Percentiles rank a stretch among this genome's conserved stretches.
Conservation (phyloP, 257 asterid species). For the Lycium ferocissimum region DNA sequence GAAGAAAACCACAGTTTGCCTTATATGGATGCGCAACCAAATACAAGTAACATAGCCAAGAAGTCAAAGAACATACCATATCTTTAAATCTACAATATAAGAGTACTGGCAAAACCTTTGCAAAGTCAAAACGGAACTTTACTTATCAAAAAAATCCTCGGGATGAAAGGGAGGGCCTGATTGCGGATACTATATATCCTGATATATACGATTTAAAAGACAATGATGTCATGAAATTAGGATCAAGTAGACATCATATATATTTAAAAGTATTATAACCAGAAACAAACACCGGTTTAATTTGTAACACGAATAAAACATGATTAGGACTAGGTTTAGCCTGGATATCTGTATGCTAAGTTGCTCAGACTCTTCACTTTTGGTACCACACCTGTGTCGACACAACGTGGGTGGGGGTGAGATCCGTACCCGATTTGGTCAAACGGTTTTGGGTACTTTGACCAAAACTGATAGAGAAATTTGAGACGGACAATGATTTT, state of each 20-base stretch:
- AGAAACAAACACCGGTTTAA: constrained; percentile 8
- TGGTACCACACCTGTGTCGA: too few relatives aligned
- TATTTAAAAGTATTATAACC: background rate
- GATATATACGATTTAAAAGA: background rate
- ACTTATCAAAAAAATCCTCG: background rate
- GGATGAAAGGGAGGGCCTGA: background rate
- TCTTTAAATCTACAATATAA: background rate
- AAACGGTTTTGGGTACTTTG: too few relatives aligned
- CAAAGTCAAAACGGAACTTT: background rate
- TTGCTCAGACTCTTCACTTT: too few relatives aligned
- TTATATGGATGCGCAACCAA: background rate
- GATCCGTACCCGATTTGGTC: too few relatives aligned
- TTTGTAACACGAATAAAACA: background rate
- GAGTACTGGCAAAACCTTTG: constrained; percentile 11
- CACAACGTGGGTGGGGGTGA: too few relatives aligned
- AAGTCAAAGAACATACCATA: constrained; percentile 7
- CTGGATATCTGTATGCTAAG: background rate
- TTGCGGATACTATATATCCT: constrained; percentile 1
- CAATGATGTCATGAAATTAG: constrained; percentile 18
- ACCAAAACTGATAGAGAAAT: too few relatives aligned
- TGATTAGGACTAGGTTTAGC: constrained; percentile 9
- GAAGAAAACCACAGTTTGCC: background rate
- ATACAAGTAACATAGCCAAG: constrained; percentile 12
- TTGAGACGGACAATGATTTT: too few relatives aligned
- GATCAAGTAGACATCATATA: constrained; percentile 11